Base-by-base conservation (phyloP, 176 grass and related monocot species). In the Coix lacrymajobi region DNA sequence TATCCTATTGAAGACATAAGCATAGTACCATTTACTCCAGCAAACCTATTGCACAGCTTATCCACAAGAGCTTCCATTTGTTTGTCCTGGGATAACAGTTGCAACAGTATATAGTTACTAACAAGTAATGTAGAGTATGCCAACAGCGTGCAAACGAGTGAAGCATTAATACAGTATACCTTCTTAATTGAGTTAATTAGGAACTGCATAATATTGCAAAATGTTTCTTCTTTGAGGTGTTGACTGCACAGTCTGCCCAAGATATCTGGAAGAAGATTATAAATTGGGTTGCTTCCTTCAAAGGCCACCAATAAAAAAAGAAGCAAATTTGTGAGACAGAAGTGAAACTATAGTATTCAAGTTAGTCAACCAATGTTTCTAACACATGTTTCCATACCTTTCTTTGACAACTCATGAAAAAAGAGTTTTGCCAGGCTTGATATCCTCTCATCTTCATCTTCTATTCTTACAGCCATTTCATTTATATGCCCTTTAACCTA, bases 11-110 rank as follows among this genome's bases (percentile, higher is more conserved):
- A 45, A 74, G 72, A 3, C 10, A 57, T 62, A 73, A 67, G 54
- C 34, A 75, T 61, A 70, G 49, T 98, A 98, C 96, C 96, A 65
- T 90, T 93, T 88, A 84, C 84, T 73, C 96, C 96, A 76, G 84
- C 69, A 81, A 98, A 98, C 80, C 96, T 89, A 86, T 95, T 98
- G 83, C 96, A 98, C 11, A 98, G 96, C 89, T 98, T 98, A 81
- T 98, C 96, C 62, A 95, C 96, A 86, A 98, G 96, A 83, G 96
- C 86, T 90, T 98, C 96, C 96, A 98, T 98, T 95, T 98, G 96
- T 86, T 93, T 98, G 79, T 98, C 96, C 96, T 98, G 86, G 66
- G 58, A 82, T 38, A 32, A 73, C 66, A 73, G 8, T 61, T 54
- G 67, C 25, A 79, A 36, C 54, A 62, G 67, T 38, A 69, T 66